These are phyloP conservation scores for Marvania coccoides DNA, from an alignment of 139 green algal genomes.

Conservation along the genomic window DNA sequence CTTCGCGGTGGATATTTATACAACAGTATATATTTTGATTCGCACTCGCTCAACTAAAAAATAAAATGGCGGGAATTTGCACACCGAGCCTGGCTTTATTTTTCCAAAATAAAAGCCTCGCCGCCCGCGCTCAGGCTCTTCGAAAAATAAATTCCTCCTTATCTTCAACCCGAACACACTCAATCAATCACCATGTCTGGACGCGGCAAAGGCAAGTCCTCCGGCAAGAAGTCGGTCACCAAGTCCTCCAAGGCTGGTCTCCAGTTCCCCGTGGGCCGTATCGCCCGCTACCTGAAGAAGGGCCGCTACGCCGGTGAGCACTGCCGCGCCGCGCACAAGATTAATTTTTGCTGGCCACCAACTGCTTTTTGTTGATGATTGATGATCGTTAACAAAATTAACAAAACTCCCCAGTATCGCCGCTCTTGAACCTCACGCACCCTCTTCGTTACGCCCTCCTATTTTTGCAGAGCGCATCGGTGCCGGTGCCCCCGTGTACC, in stretches of 20 bases:
- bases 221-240: conserved; percentile 72
- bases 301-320: conserved; percentile 64
- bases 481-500: conserved; percentile 52
- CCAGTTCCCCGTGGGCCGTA: conserved; percentile 81
- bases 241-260: conserved; percentile 80
- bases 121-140: too few relatives aligned
- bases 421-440: not conserved
- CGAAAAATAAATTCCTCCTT: not conserved
- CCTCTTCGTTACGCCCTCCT: not conserved
- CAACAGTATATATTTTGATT: not conserved
- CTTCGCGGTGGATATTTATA: not conserved
- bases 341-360: too few relatives aligned
- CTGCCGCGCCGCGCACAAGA: too few relatives aligned
- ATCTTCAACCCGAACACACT: not conserved
- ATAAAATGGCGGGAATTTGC: too few relatives aligned
- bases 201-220: conserved; percentile 58
- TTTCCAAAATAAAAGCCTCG: too few relatives aligned
- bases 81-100: too few relatives aligned
- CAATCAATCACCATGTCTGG: conserved; percentile 62
- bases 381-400: not conserved
- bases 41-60: not conserved
- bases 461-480: conserved; percentile 21
- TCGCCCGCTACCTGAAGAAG: conserved; percentile 79
- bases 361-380: too few relatives aligned
- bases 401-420: not conserved